Evolutionary conservation across 202 grass and related monocot species (phyloP), one percentile per base, ranked within the genome.

Genomic region (Elaeis oleifera): DNA sequence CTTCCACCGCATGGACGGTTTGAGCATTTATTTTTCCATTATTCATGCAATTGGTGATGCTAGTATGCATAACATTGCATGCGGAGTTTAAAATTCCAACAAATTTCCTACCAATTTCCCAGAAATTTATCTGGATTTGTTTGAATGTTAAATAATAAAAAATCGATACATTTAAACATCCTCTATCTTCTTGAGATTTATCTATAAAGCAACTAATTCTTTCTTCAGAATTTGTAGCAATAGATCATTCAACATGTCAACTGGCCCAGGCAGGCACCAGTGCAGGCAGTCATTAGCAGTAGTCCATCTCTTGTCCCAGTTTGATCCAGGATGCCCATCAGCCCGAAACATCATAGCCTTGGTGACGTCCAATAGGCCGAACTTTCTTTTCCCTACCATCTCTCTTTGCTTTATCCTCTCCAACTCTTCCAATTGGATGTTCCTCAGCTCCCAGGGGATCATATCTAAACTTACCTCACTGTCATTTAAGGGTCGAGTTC

Each of bases 261-360:
- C 58, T 3, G 91, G 91, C 1, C 87, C 84, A 0, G 87, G 91
- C 68, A 91, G 32, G 76, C 91, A 96, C 91, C 87, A 88, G 60
- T 96, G 91, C 39, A 91, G 53, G 71, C 87, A 96, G 70, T 96
- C 91, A 59, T 65, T 89, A 57, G 61, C 74, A 61, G 53, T 58
- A 16, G 58, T 64, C 84, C 82, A 85, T 50, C 63, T 53, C 75
- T 71, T 85, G 36, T 83, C 74, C 78, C 83, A 84, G 60, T 84
- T 71, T 20, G 15, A 44, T 39, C 80, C 92, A 0, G 88, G 92
- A 71, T 97, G 92, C 2, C 76, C 92, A 23, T 97, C 92, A 51
- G 84, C 92, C 56, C 92, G 81, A 64, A 92, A 64, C 92, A 97
- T 97, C 84, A 86, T 97, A 19, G 88, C 82, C 65, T 61, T 86